Percentiles rank a stretch among this genome's conserved stretches.
These are phyloP conservation scores for Marasmius oreades DNA, from an alignment of 1,284 basidiomycete species.

Conservation along the genomic window DNA sequence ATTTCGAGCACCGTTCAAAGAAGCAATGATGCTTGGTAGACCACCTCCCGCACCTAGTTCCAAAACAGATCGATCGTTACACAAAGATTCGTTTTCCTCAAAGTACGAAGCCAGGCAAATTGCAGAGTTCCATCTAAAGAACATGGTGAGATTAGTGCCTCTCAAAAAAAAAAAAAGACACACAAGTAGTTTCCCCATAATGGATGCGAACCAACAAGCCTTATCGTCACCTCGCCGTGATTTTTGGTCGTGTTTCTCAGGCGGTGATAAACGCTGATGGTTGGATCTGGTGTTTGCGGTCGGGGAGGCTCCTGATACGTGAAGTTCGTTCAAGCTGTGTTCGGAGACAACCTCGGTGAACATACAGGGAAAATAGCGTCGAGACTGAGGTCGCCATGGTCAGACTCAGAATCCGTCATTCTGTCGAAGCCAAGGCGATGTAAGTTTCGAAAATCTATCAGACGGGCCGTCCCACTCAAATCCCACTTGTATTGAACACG, in stretches of 20 bases:
- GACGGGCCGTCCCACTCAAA: neutral
- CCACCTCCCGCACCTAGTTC: constrained; percentile 95
- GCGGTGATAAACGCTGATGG: constrained; percentile 43
- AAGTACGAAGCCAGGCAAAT: constrained; percentile 73
- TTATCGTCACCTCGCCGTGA: constrained; percentile 56
- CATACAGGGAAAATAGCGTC: constrained; percentile 30
- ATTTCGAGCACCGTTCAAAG: constrained; percentile 62
- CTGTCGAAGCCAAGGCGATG: too few species aligned
- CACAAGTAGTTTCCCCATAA: constrained; percentile 91
- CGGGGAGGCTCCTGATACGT: constrained; percentile 38
- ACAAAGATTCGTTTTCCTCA: constrained; percentile 50
- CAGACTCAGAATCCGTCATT: neutral
- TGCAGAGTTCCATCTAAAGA: constrained; percentile 80
- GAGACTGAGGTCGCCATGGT: constrained; percentile 23
- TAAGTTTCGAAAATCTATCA: neutral
- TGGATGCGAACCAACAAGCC: constrained; percentile 84
- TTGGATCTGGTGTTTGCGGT: constrained; percentile 61
- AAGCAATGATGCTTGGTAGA: constrained; percentile 76
- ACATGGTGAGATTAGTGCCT: neutral
- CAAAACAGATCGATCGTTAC: constrained; percentile 51
- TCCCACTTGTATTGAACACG: too few species aligned
- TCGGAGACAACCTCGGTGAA: constrained; percentile 5
- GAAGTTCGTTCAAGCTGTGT: neutral
- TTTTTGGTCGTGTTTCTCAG: constrained; percentile 17
- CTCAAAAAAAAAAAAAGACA: constrained; percentile 21